Percentiles rank a stretch among this genome's conserved stretches.
phyloP scores from a whole-genome alignment of 2,329 filamentous ascomycete genomes.

The Raffaelea arxii region DNA sequence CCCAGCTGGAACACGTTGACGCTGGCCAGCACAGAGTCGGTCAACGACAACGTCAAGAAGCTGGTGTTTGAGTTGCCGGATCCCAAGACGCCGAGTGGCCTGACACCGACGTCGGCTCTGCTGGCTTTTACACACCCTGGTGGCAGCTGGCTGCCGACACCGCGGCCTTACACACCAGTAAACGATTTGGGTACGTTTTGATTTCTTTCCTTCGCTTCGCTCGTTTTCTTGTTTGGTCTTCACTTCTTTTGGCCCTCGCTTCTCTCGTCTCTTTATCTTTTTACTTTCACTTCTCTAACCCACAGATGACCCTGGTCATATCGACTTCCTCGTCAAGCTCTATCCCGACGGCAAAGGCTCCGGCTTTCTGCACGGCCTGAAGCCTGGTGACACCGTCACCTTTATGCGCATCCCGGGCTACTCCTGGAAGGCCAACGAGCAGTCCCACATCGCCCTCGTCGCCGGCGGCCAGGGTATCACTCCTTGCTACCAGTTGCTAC shows the following conservation, averaged over 20 bases:
- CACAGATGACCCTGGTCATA: slow-evolving; percentile 42
- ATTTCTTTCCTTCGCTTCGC: too few relatives aligned
- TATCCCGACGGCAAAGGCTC: slow-evolving; percentile 58
- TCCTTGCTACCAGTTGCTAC: slow-evolving; percentile 55
- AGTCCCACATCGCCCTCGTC: slow-evolving; percentile 48
- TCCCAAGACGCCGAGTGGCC: slow-evolving; percentile 33
- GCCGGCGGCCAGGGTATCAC: slow-evolving; percentile 67
- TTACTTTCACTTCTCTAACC: too few relatives aligned
- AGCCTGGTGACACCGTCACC: slow-evolving; percentile 50
- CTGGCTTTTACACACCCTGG: slow-evolving; percentile 51
- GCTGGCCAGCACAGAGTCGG: slow-evolving; percentile 38
- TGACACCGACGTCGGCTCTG: slow-evolving; percentile 44
- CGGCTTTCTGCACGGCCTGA: slow-evolving; percentile 54
- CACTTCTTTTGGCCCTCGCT: too few relatives aligned
- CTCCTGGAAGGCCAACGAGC: slow-evolving; percentile 41
- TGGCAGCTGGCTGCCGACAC: slow-evolving; percentile 46
- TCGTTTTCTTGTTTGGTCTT: too few relatives aligned
- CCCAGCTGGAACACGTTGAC: slow-evolving; percentile 33
- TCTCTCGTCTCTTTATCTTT: too few relatives aligned
- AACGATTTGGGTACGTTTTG: slow-evolving; percentile 35
- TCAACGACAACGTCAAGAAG: slow-evolving; percentile 51
- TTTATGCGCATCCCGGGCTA: slow-evolving; percentile 48
- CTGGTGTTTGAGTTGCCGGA: slow-evolving; percentile 46
- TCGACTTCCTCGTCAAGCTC: slow-evolving; percentile 59
- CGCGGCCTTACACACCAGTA: slow-evolving; percentile 59